Base-by-base conservation (phyloP, 228 moss, liverwort and hornwort genomes). In the Sphagnum magellanicum region DNA sequence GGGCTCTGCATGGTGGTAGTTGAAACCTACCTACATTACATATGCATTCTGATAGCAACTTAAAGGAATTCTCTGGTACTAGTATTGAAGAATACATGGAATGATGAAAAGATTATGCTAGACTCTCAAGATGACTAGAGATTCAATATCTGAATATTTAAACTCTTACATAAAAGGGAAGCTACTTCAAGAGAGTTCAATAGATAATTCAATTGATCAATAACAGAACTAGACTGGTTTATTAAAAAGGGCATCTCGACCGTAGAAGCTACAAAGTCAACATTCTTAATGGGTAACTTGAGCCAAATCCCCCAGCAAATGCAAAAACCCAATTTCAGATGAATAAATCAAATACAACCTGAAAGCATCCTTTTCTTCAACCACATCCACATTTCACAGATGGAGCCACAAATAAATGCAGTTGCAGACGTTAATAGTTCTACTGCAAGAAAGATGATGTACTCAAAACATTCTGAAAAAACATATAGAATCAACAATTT, bases 1-100 rank as follows among this genome's bases (percentile, higher is more conserved):
- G 4, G 64, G 9, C 73, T 86, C 86, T 5, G 86, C 86, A 70
- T 86, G 86, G 71, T 86, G 89, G 61, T 74, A 86, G 4, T 0
- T 57, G 50, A 89, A 79, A 7, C 86, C 83, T 74, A 73, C 76
- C 89, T 89, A 77, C 75, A 70, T 49, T 48, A 17, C 67, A 69
- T 32, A 32, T 32, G 32, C 16, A 48, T 48, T 6, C 16, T 15
- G 6, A 49, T 50, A n/a, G 12, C 7, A 15, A n/a, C 16, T 46
- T 59, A 8, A 13, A 6, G 4, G 48, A 32, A 32, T 32, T 32
- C 32, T 32, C 32, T 32, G 32, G 32, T 32, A 32, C 32, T 32
- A 32, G 1, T 49, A 5, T 16, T 10, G 12, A 51, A 17, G 12
- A 50, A n/a, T 51, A 10, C 67, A 32, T 32, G 9, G 15, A 13